Base-by-base conservation (phyloP, 2,329 filamentous ascomycete genomes). In the Verticillium klebahnii region DNA sequence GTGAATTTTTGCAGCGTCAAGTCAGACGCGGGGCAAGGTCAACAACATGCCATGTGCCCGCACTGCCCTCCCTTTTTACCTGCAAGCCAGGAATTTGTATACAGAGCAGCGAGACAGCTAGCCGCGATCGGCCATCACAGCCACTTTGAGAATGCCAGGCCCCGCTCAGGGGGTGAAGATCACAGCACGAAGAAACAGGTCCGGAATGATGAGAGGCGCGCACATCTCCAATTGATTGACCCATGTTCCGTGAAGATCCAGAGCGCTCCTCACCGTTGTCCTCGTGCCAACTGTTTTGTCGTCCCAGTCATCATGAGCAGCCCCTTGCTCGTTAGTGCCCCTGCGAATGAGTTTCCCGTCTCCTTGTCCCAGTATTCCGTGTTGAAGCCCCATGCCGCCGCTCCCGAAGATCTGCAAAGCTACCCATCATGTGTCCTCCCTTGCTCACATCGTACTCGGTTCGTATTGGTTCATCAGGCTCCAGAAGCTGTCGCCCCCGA, bases 401-500 rank as follows among this genome's bases (percentile, higher is more conserved):
- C n/a, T 50, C 40, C 40, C 40, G n/a, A 17, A 50, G 19, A 23
- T 23, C 40, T 40, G 37, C 37, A 17, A 5, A 40, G 15, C 36
- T 37, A 15, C 36, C 36, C 36, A 40, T 40, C 17, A 40, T 4
- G 6, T 15, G 15, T 11, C n/a, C 40, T 50, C 40, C 40, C 40
- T 50, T 50, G 40, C n/a, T 50, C 19, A 62, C 61, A 15, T 68
- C 68, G 36, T 57, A 39, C n/a, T 62, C 57, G 72, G 74, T 39
- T 76, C 75, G 65, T 79, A 79, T 65, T 78, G 80, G 67, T 86
- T 86, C 67, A 86, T 69, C 62, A 85, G 71, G 40, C 79, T 81
- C 83, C 83, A 85, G 61, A 86, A 78, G 55, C 82, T 85, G 66
- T 85, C 82, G 57, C 77, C 77, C 2, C 78, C 78, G 71, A 85